These are phyloP conservation scores for Meyerozyma smithsonii DNA, from an alignment of 1,139 yeast genomes.

Conservation along the genomic window DNA sequence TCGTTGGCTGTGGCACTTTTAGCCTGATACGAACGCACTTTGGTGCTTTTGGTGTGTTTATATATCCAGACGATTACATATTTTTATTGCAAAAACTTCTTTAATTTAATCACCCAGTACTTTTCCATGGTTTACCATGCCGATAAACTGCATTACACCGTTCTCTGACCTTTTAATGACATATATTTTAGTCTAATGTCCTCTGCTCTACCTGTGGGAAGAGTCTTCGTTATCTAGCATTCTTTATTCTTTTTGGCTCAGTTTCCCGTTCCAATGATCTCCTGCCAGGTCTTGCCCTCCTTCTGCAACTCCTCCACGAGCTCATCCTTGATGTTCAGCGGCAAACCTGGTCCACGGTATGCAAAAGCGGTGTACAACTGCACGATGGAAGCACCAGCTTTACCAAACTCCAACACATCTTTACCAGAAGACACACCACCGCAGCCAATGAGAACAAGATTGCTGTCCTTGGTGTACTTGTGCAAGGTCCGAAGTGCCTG, in stretches of 20 bases:
- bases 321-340: conserved; percentile 73
- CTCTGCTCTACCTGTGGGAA: too few relatives aligned
- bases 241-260: neutral
- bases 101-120: too few relatives aligned
- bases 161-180: too few relatives aligned
- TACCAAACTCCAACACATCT: conserved; percentile 88
- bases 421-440: conserved; percentile 86
- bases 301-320: conserved; percentile 58
- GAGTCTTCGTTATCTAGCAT: neutral
- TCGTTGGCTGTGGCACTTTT: too few relatives aligned
- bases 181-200: neutral
- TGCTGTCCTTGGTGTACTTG: conserved; percentile 67
- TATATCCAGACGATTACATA: too few relatives aligned
- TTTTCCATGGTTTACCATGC: too few relatives aligned
- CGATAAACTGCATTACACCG: too few relatives aligned
- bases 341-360: conserved; percentile 87
- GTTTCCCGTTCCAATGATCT: conserved; percentile 49
- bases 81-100: too few relatives aligned
- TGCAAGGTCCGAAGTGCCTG: conserved; percentile 67
- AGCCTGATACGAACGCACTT: too few relatives aligned
- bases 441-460: conserved; percentile 80
- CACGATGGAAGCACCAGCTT: conserved; percentile 87
- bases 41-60: too few relatives aligned
- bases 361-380: conserved; percentile 89
- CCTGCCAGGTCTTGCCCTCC: conserved; percentile 82